Conservation (phyloP, 202 grass and related monocot genomes). For the Panicum virgatum region DNA sequence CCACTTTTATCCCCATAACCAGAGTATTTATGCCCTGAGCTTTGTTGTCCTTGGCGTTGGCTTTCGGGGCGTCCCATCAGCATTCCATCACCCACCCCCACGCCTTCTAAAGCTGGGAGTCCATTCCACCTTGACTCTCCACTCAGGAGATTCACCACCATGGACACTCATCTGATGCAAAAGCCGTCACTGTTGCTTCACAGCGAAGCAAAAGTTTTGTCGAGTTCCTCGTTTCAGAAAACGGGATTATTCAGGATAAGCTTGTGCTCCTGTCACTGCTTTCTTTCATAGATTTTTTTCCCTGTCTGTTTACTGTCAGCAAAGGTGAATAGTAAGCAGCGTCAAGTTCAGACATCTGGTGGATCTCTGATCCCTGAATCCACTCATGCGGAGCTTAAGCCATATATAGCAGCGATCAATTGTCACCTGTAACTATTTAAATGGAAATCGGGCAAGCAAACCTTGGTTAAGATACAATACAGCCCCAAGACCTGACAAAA, state of each 20-base stretch:
- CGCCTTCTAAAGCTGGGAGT: constrained; percentile 27
- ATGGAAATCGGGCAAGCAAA: not conserved
- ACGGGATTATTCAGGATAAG: constrained; percentile 28
- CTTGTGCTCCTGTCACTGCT: constrained; percentile 8
- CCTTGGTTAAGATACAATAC: not conserved
- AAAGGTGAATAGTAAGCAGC: not conserved
- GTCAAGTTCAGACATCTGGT: not conserved
- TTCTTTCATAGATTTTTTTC: not conserved
- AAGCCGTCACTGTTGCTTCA: constrained; percentile 51
- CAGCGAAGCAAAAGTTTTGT: constrained; percentile 41
- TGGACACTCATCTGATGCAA: constrained; percentile 16
- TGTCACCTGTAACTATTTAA: too few relatives aligned
- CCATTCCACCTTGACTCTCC: constrained; percentile 51
- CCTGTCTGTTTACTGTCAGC: constrained; percentile 4
- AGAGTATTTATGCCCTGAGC: constrained; percentile 45
- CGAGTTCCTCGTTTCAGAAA: constrained; percentile 19
- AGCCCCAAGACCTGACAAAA: not conserved
- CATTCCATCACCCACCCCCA: constrained; percentile 28
- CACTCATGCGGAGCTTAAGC: not conserved
- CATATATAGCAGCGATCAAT: not conserved
- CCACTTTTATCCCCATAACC: constrained; percentile 35
- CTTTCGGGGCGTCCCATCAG: constrained; percentile 31
- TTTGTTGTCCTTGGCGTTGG: constrained; percentile 22
- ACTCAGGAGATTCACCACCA: constrained; percentile 58
- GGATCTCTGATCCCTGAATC: not conserved